Conservation (phyloP, 1,284 basidiomycete genomes). For the Ganoderma lucidum region DNA sequence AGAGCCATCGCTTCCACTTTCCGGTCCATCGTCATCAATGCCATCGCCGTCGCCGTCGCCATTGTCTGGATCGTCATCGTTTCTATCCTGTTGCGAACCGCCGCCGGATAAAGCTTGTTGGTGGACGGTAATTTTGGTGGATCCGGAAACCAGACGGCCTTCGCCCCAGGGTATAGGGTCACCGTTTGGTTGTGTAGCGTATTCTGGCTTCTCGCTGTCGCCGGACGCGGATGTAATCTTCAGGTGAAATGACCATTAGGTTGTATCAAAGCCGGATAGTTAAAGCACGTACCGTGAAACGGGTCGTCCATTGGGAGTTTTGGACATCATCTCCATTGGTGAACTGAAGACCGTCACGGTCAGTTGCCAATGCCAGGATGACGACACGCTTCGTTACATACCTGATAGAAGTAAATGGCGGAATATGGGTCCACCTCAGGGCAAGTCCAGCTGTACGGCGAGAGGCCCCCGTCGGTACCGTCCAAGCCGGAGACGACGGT, state of each 20-base stretch:
- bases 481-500: conserved; percentile 43
- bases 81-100: neutral
- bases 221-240: conserved; percentile 44
- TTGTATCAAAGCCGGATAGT: neutral
- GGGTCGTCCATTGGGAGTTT: conserved; percentile 47
- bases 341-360: conserved; percentile 35
- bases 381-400: conserved; percentile 20
- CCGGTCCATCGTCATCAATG: neutral
- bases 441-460: conserved; percentile 48
- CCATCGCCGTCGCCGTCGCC: neutral
- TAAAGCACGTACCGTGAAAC: conserved; percentile 45
- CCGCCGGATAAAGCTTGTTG: neutral
- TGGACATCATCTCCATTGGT: conserved; percentile 42
- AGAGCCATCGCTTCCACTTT: neutral
- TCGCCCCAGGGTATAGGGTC: conserved; percentile 44
- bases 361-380: neutral
- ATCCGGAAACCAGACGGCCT: conserved; percentile 29
- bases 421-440: conserved; percentile 49
- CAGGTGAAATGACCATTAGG: neutral
- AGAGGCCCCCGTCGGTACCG: conserved; percentile 44
- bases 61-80: neutral
- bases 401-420: conserved; percentile 52
- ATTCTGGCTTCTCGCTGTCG: conserved; percentile 37
- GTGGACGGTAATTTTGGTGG: neutral
- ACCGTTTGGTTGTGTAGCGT: conserved; percentile 45